Percentiles rank a stretch among this genome's conserved stretches.
These are phyloP conservation scores for Aspergillus hortae DNA, from an alignment of 2,329 filamentous ascomycete species.

Conservation along the genomic window DNA sequence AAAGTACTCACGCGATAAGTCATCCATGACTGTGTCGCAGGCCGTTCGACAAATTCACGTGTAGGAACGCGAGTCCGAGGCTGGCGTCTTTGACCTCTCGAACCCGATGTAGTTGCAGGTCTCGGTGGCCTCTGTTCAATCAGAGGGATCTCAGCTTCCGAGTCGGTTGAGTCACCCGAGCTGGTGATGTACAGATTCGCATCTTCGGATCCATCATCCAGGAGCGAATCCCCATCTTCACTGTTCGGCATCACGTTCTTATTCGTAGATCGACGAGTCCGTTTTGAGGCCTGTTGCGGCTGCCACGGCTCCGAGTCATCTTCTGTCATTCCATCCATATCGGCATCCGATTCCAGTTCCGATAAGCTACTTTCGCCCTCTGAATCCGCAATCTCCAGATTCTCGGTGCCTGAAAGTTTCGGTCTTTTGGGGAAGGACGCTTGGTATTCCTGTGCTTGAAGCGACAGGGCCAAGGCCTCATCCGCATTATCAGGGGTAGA, in stretches of 20 bases:
- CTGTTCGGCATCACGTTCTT: slow-evolving; percentile 12
- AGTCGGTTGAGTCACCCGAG: neutral
- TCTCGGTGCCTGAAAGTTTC: slow-evolving; percentile 20
- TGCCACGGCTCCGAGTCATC: slow-evolving; percentile 13
- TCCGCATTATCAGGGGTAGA: slow-evolving; percentile 36
- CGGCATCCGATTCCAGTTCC: slow-evolving; percentile 9
- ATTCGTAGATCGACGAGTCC: slow-evolving; percentile 9
- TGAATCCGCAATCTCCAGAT: slow-evolving; percentile 24
- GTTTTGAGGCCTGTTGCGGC: slow-evolving; percentile 12
- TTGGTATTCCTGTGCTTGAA: slow-evolving; percentile 56
- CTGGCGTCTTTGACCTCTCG: slow-evolving; percentile 1
- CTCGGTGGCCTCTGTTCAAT: slow-evolving; percentile 4
- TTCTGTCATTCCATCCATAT: slow-evolving; percentile 6
- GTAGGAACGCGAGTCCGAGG: neutral
- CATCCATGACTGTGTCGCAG: slow-evolving; percentile 15
- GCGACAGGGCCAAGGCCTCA: slow-evolving; percentile 52
- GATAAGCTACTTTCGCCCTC: slow-evolving; percentile 13
- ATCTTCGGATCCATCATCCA: slow-evolving; percentile 13
- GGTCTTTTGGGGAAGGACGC: slow-evolving; percentile 34
- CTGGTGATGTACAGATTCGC: slow-evolving; percentile 15
- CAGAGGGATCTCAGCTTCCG: slow-evolving; percentile 13
- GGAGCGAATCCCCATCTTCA: slow-evolving; percentile 8
- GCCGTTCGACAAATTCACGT: neutral
- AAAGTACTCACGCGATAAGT: slow-evolving; percentile 28
- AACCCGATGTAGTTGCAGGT: neutral